phyloP scores from a whole-genome alignment of 2,329 filamentous ascomycete genomes.

The Penicillium sp. region DNA sequence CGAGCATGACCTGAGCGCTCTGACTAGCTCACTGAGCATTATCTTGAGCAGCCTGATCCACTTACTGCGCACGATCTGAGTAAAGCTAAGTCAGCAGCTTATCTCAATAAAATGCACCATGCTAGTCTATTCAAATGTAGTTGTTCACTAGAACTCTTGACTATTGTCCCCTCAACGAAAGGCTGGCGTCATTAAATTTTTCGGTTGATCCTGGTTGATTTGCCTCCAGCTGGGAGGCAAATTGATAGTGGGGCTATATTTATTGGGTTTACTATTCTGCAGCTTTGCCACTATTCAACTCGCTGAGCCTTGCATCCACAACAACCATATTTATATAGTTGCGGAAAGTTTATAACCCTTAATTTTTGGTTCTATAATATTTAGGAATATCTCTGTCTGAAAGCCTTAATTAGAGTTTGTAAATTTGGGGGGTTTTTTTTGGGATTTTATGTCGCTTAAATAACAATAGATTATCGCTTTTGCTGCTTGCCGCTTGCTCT shows the following conservation, averaged over 20 bases:
- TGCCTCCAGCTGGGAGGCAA: neutral
- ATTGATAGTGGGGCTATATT: neutral
- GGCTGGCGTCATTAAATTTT: neutral
- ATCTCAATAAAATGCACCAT: neutral
- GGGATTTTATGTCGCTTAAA: neutral
- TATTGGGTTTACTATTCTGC: slow-evolving; percentile 2
- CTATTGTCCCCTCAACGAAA: neutral
- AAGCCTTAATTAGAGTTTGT: neutral
- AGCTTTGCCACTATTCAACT: neutral
- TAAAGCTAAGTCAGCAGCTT: too few relatives aligned
- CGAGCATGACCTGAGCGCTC: neutral
- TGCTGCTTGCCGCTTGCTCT: neutral
- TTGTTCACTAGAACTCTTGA: neutral
- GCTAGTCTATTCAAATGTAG: neutral
- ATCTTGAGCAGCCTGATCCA: too few relatives aligned
- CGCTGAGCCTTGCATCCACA: neutral
- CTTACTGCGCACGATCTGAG: too few relatives aligned
- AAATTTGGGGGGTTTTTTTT: neutral
- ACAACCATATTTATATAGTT: neutral
- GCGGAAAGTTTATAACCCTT: neutral
- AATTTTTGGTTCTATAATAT: neutral
- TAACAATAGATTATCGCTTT: neutral
- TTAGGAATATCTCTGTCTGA: neutral
- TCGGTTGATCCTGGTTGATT: neutral
- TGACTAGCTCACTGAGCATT: neutral